Evolutionary conservation across 2,329 filamentous ascomycete species (phyloP).

Genomic region (Curvularia hawaiiensis): DNA sequence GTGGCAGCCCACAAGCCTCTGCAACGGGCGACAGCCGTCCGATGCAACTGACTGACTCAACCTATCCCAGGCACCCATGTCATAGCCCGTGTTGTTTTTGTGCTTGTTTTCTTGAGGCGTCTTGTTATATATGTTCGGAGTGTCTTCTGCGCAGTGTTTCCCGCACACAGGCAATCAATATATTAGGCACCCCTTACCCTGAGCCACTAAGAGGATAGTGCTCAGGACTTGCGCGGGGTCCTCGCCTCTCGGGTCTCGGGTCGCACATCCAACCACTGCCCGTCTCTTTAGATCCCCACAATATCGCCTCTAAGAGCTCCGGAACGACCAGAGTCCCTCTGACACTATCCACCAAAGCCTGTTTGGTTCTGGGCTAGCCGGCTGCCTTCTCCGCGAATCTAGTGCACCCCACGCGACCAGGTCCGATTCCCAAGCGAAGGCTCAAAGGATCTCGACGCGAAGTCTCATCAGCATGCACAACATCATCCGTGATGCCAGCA

Average conservation of each 20-base stretch:
- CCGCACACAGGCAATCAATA: not conserved
- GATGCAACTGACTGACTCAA: conserved; percentile 12
- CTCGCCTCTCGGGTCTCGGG: conserved; percentile 4
- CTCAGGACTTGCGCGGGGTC: conserved; percentile 13
- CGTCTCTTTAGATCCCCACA: conserved; percentile 3
- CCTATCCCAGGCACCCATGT: not conserved
- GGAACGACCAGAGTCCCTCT: not conserved
- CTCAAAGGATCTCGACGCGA: conserved; percentile 32
- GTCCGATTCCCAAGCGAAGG: conserved; percentile 26
- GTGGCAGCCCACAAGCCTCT: not conserved
- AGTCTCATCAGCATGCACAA: conserved; percentile 31
- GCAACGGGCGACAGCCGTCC: conserved; percentile 1
- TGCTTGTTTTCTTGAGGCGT: not conserved
- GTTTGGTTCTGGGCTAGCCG: conserved; percentile 11
- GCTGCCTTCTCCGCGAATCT: conserved; percentile 8
- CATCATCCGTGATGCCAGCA: conserved; percentile 32
- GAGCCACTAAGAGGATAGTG: conserved; percentile 11
- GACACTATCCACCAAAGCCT: conserved; percentile 2
- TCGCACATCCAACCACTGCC: conserved; percentile 6
- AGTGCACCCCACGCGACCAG: conserved; percentile 10
- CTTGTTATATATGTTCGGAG: not conserved
- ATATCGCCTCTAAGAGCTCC: not conserved
- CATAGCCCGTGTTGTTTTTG: not conserved
- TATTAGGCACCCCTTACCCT: conserved; percentile 11
- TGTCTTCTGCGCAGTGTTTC: not conserved